These are phyloP conservation scores for Cyphellophora europaea DNA, from an alignment of 2,329 filamentous ascomycete genomes.

Conservation along the genomic window DNA sequence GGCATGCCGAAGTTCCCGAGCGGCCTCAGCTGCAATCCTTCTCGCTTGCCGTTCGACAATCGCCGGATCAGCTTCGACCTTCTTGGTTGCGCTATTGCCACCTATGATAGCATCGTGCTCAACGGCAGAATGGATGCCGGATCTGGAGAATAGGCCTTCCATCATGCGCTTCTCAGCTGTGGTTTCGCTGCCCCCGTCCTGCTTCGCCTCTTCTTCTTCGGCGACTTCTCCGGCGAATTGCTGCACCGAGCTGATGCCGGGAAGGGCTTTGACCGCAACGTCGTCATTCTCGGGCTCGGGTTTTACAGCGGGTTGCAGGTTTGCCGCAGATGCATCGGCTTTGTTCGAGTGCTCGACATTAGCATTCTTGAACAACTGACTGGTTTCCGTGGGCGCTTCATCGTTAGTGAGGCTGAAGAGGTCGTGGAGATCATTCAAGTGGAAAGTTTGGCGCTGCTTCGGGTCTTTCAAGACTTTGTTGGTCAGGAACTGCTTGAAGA, in stretches of 20 bases:
- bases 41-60: constrained; percentile 77
- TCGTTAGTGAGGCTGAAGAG: constrained; percentile 71
- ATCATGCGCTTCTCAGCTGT: constrained; percentile 66
- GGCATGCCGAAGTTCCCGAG: constrained; percentile 63
- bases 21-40: constrained; percentile 67
- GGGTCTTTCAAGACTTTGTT: constrained; percentile 95
- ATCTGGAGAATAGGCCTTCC: constrained; percentile 77
- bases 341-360: constrained; percentile 56
- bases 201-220: constrained; percentile 28
- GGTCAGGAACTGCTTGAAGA: constrained; percentile 95
- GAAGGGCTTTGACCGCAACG: constrained; percentile 43
- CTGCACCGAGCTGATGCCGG: constrained; percentile 56
- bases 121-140: constrained; percentile 79
- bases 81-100: constrained; percentile 46
- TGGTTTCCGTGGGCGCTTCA: constrained; percentile 69
- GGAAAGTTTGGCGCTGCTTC: constrained; percentile 85
- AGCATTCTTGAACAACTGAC: constrained; percentile 76
- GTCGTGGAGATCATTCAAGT: constrained; percentile 82
- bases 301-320: constrained; percentile 13
- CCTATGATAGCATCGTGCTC: constrained; percentile 89
- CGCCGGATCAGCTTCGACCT: constrained; percentile 62
- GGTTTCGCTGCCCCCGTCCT: constrained; percentile 19
- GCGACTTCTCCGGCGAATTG: constrained; percentile 45
- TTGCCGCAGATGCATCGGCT: constrained; percentile 14
- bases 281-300: constrained; percentile 14